These are phyloP conservation scores for Athelia psychrophila DNA, from an alignment of 1,284 basidiomycete genomes.

Conservation along the genomic window DNA sequence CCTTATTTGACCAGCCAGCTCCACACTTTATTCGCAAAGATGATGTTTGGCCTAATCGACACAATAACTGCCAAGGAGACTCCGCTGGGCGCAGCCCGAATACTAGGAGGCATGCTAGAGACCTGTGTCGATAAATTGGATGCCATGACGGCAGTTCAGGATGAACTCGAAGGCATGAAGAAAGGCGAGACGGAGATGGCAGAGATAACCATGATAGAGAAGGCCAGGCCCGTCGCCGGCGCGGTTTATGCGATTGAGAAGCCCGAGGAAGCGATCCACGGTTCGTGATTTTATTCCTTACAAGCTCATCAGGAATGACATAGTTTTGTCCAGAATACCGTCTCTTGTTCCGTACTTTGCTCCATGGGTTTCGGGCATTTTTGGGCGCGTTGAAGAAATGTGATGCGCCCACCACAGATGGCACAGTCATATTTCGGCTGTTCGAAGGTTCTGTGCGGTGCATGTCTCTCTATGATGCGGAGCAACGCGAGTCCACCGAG, in stretches of 20 bases:
- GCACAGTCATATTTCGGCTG: constrained; percentile 83
- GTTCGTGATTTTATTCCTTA: constrained; percentile 35
- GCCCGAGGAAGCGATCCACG: constrained; percentile 69
- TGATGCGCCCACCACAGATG: constrained; percentile 80
- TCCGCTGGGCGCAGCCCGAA: constrained; percentile 59
- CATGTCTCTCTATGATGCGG: constrained; percentile 84
- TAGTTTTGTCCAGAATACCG: constrained; percentile 64
- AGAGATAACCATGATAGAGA: constrained; percentile 68
- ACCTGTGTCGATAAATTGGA: constrained; percentile 87
- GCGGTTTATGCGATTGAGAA: constrained; percentile 76
- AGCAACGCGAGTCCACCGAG: constrained; percentile 83
- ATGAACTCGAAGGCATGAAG: constrained; percentile 58
- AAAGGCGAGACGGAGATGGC: constrained; percentile 37
- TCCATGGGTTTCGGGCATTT: constrained; percentile 88
- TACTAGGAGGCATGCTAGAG: constrained; percentile 79
- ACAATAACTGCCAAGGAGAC: constrained; percentile 77
- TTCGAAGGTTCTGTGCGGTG: constrained; percentile 87
- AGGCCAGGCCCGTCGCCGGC: constrained; percentile 72
- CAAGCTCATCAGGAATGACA: constrained; percentile 1
- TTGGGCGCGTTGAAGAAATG: constrained; percentile 79
- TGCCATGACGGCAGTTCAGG: constrained; percentile 70
- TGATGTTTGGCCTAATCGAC: constrained; percentile 90
- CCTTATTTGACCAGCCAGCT: constrained; percentile 79
- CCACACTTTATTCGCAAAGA: constrained; percentile 92
- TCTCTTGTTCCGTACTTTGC: constrained; percentile 83